Percentiles rank a stretch among this genome's conserved stretches.
These are phyloP conservation scores for Podila verticillata DNA, from an alignment of 192 early-diverging fungal genomes.

Conservation along the genomic window DNA sequence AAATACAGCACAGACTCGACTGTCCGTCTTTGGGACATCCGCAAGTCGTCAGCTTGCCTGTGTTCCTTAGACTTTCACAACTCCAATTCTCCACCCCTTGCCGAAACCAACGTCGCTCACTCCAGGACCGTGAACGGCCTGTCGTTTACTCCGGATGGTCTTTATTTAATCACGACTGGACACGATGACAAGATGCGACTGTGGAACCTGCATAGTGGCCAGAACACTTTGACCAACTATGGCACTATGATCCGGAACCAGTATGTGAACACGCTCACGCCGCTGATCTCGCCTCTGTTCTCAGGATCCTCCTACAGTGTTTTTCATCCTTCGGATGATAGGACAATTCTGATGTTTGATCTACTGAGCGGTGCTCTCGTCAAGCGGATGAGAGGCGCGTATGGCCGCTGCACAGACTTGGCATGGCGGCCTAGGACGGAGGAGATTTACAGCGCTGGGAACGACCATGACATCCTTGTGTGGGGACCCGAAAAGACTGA, in stretches of 20 bases:
- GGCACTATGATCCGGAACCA: slow-evolving; percentile 38
- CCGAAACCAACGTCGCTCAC: slow-evolving; percentile 61
- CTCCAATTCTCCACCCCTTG: slow-evolving; percentile 37
- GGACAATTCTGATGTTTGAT: slow-evolving; percentile 66
- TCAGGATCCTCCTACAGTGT: slow-evolving; percentile 59
- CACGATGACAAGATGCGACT: slow-evolving; percentile 70
- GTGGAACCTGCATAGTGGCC: slow-evolving; percentile 69
- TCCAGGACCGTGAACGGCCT: slow-evolving; percentile 71
- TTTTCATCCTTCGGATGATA: slow-evolving; percentile 65
- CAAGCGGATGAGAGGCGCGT: slow-evolving; percentile 67
- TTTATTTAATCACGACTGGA: slow-evolving; percentile 64
- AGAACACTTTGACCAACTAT: slow-evolving; percentile 60
- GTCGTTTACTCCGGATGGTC: slow-evolving; percentile 69
- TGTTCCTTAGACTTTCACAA: slow-evolving; percentile 70
- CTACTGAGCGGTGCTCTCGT: slow-evolving; percentile 63
- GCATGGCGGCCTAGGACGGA: slow-evolving; percentile 60
- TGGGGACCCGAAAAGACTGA: slow-evolving; percentile 59
- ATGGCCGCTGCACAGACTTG: slow-evolving; percentile 67
- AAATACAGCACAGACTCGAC: slow-evolving; percentile 67
- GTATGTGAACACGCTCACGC: slow-evolving; percentile 25
- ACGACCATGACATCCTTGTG: slow-evolving; percentile 65
- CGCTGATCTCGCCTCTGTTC: slow-evolving; percentile 41
- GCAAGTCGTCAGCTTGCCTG: slow-evolving; percentile 75
- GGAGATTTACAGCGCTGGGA: slow-evolving; percentile 73
- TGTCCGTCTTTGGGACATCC: slow-evolving; percentile 87